Base-by-base conservation (phyloP, 495 filamentous ascomycete species). In the Aspergillus affinis region DNA sequence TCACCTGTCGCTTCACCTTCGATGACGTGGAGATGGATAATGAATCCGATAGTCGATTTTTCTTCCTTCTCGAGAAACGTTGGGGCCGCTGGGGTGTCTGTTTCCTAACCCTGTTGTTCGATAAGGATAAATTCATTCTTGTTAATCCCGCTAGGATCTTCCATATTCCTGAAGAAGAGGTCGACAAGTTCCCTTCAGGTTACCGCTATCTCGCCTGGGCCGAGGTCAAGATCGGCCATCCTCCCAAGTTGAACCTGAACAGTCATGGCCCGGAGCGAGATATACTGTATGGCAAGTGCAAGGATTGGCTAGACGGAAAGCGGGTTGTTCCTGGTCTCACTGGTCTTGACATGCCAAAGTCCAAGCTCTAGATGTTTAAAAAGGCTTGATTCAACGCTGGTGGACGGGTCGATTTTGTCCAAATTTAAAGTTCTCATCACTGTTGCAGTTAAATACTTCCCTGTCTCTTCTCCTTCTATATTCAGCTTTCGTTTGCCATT, bases 101-200 rank as follows among this genome's bases (percentile, higher is more conserved):
- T 20, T 58, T 20, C 29, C 50, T 23, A 18, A 51, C 48, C 29
- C 47, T 47, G 5, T 19, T 58, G 29, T 58, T 58, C 15, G 71
- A 58, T 8, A 32, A 32, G 29, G 29, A 32, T 32, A 32, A 32
- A 10, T 32, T 32, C 10, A 10, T 32, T 1, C 6, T 6, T 3
- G 29, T 32, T 8, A 32, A 32, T 10, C 29, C 29, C 1, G 29
- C 6, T 7, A 32, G 29, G 29, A 32, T 1, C 7, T 32, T 32
- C 29, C 29, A 10, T 2, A 29, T 58, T 15, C 32, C 55, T n/a
- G 55, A n/a, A 3, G 55, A 58, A 29, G 55, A 58, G 20, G 23
- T 51, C 0, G 30, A 51, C 18, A 26, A 30, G 27, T 58, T 49
- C 13, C 55, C 55, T 19, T 50, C 32, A 17, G 55, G 55, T 6